A percentile compares a stretch with the other conserved stretches of the same genome.
Evolutionary conservation across 2,329 filamentous ascomycete genomes (phyloP).

Genomic region (Colletotrichum sp.): DNA sequence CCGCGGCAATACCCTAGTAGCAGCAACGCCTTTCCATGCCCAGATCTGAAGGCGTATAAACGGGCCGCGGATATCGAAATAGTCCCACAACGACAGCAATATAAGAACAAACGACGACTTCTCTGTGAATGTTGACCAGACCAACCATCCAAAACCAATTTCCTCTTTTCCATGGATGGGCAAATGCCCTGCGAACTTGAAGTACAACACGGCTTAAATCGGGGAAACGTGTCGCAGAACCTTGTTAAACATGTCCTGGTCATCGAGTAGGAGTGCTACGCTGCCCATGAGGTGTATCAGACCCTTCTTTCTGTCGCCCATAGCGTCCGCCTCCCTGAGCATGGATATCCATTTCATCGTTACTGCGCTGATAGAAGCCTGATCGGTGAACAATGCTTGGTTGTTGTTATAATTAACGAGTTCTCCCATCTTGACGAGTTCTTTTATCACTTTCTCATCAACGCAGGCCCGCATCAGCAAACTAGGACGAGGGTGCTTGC

Average conservation of each 20-base stretch:
- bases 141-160: neutral
- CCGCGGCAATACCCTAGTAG: neutral
- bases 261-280: neutral
- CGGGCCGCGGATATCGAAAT: neutral
- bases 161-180: neutral
- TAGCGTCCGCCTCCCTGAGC: neutral
- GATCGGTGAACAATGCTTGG: neutral
- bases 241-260: neutral
- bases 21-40: neutral
- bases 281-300: neutral
- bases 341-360: neutral
- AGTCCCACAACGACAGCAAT: neutral
- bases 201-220: neutral
- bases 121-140: neutral
- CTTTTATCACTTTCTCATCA: neutral
- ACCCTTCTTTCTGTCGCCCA: neutral
- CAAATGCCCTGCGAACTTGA: neutral
- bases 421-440: neutral
- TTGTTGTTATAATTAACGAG: neutral
- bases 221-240: neutral
- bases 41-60: neutral
- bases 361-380: neutral
- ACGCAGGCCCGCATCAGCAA: neutral
- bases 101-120: neutral
- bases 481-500: neutral